Evolutionary conservation across 371 early-diverging fungal genomes (phyloP), one percentile per base, ranked within the genome.

Genomic region (Batkoa obscura): DNA sequence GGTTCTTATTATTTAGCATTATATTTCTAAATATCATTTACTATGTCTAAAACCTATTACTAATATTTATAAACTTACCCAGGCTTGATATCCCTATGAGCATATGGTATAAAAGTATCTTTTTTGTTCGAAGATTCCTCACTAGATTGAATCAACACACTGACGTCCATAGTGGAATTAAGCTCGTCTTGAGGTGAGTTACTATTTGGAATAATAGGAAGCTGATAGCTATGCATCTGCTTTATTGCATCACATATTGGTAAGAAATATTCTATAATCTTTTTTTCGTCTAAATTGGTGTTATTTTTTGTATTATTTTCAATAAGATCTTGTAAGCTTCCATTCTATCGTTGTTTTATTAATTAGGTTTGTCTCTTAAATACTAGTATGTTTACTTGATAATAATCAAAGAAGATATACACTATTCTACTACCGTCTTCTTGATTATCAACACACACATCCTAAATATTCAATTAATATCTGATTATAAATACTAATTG

Each of bases 1-100:
- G 74, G 50, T 69, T 65, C 4, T 76, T 74, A 61, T 83, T 82
- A 81, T 59, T 42, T 79, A 46, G 1, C 79, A 66, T 56, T 79
- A 79, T 2, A 75, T 76, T 62, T 32, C 17, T 36, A 51, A 35
- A 17, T 36, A 51, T n/a, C 59, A 51, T 13, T 37, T 9, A 8
- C 45, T n/a, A 15, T 43, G 33, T 23, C 23, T 34, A 59, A 34
- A 3, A 13, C 30, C 32, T 13, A 13, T 51, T 30, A 34, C 33
- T 4, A 51, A 42, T 36, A 12, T 39, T n/a, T 9, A 57, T 50
- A 2, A 43, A 15, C 31, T 33, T 75, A 79, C 70, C 73, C 84
- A n/a, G 83, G 84, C 60, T 86, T 86, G 56, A 86, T 82, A 59
- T 86, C 86, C 31, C 86, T 68, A 62, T 86, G 87, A 31, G 80